Evolutionary conservation across 208 protist species (phyloP).

Genomic region (Acanthamoeba healyi): DNA sequence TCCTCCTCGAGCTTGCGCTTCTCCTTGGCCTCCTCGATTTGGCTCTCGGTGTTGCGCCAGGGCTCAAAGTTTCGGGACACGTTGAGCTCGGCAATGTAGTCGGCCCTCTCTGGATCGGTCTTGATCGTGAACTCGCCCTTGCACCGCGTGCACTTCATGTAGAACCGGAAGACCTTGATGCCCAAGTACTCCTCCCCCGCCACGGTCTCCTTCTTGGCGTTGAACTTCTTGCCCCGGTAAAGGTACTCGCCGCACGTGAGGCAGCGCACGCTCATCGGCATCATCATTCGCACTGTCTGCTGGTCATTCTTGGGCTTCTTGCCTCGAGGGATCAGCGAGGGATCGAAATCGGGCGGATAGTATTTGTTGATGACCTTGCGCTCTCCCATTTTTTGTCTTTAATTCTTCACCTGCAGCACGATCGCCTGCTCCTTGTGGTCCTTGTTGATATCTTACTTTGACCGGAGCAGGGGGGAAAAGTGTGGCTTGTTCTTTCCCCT

Average conservation of each 20-base stretch:
- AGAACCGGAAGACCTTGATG: constrained; percentile 91
- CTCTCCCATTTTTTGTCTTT: constrained; percentile 45
- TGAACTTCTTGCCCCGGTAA: constrained; percentile 91
- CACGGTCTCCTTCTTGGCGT: constrained; percentile 91
- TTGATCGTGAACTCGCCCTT: constrained; percentile 90
- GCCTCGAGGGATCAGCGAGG: constrained; percentile 64
- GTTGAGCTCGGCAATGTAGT: constrained; percentile 90
- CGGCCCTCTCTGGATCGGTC: constrained; percentile 92
- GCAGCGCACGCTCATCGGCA: constrained; percentile 92
- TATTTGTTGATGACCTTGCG: constrained; percentile 77
- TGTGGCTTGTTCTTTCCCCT: neutral
- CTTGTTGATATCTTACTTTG: too few species aligned
- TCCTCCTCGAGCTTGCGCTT: constrained; percentile 68
- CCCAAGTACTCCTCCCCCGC: constrained; percentile 89
- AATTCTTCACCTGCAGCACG: too few species aligned
- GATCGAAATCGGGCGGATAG: constrained; percentile 78
- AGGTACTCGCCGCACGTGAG: constrained; percentile 91
- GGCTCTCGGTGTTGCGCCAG: constrained; percentile 82
- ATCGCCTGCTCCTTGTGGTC: too few species aligned
- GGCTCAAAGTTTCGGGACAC: constrained; percentile 90
- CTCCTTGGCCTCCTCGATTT: constrained; percentile 53
- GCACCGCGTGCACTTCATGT: constrained; percentile 91
- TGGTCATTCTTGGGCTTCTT: constrained; percentile 74
- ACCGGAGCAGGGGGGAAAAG: too few species aligned
- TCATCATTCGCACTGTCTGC: constrained; percentile 89